Base-by-base conservation (phyloP, 192 early-diverging fungal species). In the Coemansia erecta region DNA sequence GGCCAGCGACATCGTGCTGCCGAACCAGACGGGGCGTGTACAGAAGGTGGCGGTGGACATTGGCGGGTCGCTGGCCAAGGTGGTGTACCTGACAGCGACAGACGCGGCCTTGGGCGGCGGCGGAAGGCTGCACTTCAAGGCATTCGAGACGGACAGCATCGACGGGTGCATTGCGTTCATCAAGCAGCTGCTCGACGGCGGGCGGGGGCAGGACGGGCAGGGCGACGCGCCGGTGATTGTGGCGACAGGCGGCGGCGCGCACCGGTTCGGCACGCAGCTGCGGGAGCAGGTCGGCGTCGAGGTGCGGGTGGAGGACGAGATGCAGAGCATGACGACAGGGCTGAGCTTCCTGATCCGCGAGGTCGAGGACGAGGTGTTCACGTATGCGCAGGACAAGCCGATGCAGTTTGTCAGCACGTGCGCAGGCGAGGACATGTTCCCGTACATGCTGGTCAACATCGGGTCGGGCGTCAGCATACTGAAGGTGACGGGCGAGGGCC, bases 371-470 rank as follows among this genome's bases (percentile, higher is more conserved):
- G 95, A 98, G 70, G 90, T 92, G 18, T 98, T 96, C 61, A 93
- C 94, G 10, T 98, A 94, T 64, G 86, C 89, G 61, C 89, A 93
- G 64, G 83, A 52, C 76, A 87, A 76, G 35, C 77, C 80, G 40
- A 90, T 88, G 80, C 67, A 80, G 68, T 90, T 85, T 58, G 86
- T 86, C 46, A 60, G 71, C 5, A 63, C 66, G 3, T 8, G 18
- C 9, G 62, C 31, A 17, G 37, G 46, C 0, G 76, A 54, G 18
- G 85, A 91, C 40, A 72, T 89, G 42, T 98, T 90, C 67, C 95
- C 95, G 23, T 96, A 95, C 76, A 86, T 98, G 86, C 76, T 98
- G 58, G 94, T 97, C 31, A 98, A 98, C 58, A 95, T 98, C 58
- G 96, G 96, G 21, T 94, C 94, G 24, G 96, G 96, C 43, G 96